phyloP scores from a whole-genome alignment of 805 yeast genomes.

The Cyberlindnera euphorbiiphila region DNA sequence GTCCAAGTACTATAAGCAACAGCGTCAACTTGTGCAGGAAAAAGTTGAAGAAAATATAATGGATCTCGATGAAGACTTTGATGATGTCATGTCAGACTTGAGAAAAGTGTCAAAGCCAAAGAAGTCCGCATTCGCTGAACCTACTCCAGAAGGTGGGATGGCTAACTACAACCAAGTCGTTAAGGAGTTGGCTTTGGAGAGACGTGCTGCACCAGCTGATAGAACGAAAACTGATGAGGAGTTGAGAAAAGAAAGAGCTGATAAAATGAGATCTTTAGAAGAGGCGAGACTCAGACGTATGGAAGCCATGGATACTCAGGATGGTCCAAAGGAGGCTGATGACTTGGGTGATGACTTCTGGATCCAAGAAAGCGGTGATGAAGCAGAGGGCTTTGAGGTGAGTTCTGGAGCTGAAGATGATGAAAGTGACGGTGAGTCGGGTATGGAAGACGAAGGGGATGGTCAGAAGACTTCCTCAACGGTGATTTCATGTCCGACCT shows the following conservation, averaged over 20 bases:
- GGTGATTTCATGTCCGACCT: slow-evolving; percentile 42
- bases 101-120: slow-evolving; percentile 32
- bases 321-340: slow-evolving; percentile 53
- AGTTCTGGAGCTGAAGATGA: slow-evolving; percentile 29
- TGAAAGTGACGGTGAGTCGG: slow-evolving; percentile 31
- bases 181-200: slow-evolving; percentile 62
- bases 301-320: slow-evolving; percentile 58
- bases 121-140: slow-evolving; percentile 13
- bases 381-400: slow-evolving; percentile 40
- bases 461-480: slow-evolving; percentile 14
- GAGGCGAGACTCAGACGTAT: slow-evolving; percentile 67
- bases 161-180: slow-evolving; percentile 63
- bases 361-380: slow-evolving; percentile 50
- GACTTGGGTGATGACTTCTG: slow-evolving; percentile 68
- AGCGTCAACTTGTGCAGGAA: slow-evolving; percentile 65
- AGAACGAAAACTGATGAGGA: slow-evolving; percentile 79
- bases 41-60: slow-evolving; percentile 55
- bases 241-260: slow-evolving; percentile 52
- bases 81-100: slow-evolving; percentile 60
- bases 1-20: slow-evolving; percentile 71
- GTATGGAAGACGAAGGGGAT: slow-evolving; percentile 29
- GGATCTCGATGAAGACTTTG: slow-evolving; percentile 71
- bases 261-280: slow-evolving; percentile 59
- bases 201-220: slow-evolving; percentile 77
- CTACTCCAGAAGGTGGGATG: slow-evolving; percentile 36